phyloP scores from a whole-genome alignment of 495 filamentous ascomycete genomes.

The Antarctomyces pellizariae region DNA sequence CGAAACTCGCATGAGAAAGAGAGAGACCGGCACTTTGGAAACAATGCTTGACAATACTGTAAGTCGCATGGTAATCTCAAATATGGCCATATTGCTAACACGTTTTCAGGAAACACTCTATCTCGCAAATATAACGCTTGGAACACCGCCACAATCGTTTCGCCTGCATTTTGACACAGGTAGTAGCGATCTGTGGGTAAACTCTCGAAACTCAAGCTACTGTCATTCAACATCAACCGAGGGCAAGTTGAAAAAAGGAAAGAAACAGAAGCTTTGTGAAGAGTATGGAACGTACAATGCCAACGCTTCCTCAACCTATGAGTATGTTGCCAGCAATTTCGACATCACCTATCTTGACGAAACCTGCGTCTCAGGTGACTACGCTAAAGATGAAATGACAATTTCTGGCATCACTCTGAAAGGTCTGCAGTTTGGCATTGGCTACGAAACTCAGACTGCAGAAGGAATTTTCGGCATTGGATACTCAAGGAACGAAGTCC shows the following conservation, averaged over 20 bases:
- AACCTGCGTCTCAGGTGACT: slow-evolving; percentile 58
- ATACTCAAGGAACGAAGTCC: slow-evolving; percentile 64
- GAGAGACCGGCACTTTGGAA: slow-evolving; percentile 16
- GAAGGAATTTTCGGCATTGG: slow-evolving; percentile 84
- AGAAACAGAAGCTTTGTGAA: slow-evolving; percentile 22
- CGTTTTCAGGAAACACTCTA: slow-evolving; percentile 35
- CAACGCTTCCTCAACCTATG: slow-evolving; percentile 62
- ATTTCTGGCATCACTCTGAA: slow-evolving; percentile 38
- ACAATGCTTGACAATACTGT: slow-evolving; percentile 26
- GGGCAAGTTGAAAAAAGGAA: too few species aligned
- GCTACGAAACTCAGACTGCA: slow-evolving; percentile 41
- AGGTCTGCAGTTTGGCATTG: slow-evolving; percentile 68
- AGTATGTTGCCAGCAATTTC: slow-evolving; percentile 55
- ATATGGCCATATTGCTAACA: slow-evolving; percentile 3
- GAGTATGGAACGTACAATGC: slow-evolving; percentile 42
- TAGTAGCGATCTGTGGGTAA: slow-evolving; percentile 80
- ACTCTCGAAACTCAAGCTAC: slow-evolving; percentile 36
- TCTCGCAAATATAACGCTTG: slow-evolving; percentile 45
- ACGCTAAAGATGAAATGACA: slow-evolving; percentile 52
- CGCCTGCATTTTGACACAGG: slow-evolving; percentile 58
- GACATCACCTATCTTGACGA: slow-evolving; percentile 85
- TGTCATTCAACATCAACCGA: too few species aligned
- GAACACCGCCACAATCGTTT: slow-evolving; percentile 41
- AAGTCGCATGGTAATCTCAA: slow-evolving; percentile 2
- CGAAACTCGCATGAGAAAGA: slow-evolving; percentile 17